phyloP scores from a whole-genome alignment of 2,329 filamentous ascomycete genomes.

The Tolypocladium nubicola region DNA sequence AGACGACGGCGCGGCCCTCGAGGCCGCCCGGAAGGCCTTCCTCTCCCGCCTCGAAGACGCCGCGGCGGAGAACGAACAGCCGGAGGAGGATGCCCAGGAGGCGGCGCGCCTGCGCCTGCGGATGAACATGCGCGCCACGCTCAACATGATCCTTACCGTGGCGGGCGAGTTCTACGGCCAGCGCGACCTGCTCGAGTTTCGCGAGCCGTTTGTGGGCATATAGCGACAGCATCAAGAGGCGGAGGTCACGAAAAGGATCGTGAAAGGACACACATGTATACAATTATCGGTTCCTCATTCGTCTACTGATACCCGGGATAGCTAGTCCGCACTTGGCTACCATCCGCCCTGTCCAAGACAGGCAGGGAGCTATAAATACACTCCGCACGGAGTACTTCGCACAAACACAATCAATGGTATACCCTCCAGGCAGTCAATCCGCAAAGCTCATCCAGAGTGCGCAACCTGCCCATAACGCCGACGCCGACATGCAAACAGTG shows the following conservation, averaged over 20 bases:
- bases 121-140: constrained; percentile 53
- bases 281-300: neutral
- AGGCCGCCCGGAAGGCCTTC: constrained; percentile 36
- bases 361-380: neutral
- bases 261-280: neutral
- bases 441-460: neutral
- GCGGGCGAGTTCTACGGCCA: constrained; percentile 86
- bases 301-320: neutral
- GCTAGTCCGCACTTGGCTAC: neutral
- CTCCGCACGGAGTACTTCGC: neutral
- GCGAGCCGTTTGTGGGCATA: constrained; percentile 47
- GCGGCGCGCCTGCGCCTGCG: constrained; percentile 22
- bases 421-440: neutral
- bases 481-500: neutral
- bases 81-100: constrained; percentile 14
- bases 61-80: constrained; percentile 14
- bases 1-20: constrained; percentile 27
- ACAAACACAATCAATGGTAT: neutral
- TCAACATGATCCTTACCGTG: constrained; percentile 87
- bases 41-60: constrained; percentile 30
- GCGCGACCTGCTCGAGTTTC: constrained; percentile 68
- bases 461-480: neutral
- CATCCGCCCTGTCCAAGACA: neutral
- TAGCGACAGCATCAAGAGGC: constrained; percentile 10
- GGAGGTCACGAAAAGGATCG: neutral